Base-by-base conservation (phyloP, 495 filamentous ascomycete species). In the Daldinia caldariorum region DNA sequence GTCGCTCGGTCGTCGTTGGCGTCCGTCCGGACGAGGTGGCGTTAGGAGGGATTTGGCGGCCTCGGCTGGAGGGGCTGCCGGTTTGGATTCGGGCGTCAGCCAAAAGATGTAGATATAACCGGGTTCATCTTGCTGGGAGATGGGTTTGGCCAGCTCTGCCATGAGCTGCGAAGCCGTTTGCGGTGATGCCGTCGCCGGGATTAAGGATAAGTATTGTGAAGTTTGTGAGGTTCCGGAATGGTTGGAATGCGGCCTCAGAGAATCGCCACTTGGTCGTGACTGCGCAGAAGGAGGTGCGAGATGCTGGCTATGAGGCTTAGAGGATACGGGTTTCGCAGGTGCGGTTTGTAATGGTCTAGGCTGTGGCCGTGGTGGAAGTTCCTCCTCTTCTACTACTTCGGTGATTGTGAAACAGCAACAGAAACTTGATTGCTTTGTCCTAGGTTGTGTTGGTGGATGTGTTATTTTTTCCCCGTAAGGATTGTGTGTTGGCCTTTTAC, bases 91-190 rank as follows among this genome's bases (percentile, higher is more conserved):
- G 41, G 86, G 86, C 4, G 86, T 90, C 4, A 97, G 83, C 93
- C 94, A 97, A 85, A 97, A 99, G 72, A 99, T 95, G 83, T 99
- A 99, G 70, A 98, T 98, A 76, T 93, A 99, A 39, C 95, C 95
- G 49, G 92, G 85, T 51, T 96, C 92, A 72, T 98, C 95, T 43
- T 83, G 79, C 5, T 79, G 79, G 3, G 92, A 92, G 66, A 96
- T 85, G 10, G 94, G 92, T 74, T 97, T 97, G 13, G 89, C 87
- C 4, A 98, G 83, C 76, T 97, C 94, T 34, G 86, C 81, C 43
- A 92, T 84, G 31, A 94, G 83, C 20, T 79, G 73, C 6, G 89
- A 89, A 16, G 88, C 89, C 16, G 86, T 91, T 77, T 88, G 81
- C 2, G 90, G 90, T 0, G 86, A 84, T 14, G 90, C 82, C 14